Percentiles rank a stretch among this genome's conserved stretches.
Conservation (phyloP, 768 basidiomycete species). For the Boletus subparvulus region DNA sequence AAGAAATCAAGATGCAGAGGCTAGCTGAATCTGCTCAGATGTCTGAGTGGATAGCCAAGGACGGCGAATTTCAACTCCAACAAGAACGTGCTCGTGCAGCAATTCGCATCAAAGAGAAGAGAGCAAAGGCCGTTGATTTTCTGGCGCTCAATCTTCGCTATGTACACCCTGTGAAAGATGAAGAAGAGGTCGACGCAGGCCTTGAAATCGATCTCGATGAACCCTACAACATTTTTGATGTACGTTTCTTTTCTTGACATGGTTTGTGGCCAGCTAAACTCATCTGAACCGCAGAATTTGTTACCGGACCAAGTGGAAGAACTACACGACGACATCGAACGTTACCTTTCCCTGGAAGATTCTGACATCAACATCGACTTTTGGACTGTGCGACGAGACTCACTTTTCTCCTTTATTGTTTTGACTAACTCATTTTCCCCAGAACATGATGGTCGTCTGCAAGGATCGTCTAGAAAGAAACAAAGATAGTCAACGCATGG, state of each 20-base stretch:
- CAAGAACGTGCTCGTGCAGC: constrained; percentile 89
- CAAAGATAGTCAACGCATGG: constrained; percentile 58
- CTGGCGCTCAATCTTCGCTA: constrained; percentile 94
- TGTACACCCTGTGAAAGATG: constrained; percentile 72
- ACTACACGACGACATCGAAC: constrained; percentile 91
- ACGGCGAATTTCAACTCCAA: constrained; percentile 95
- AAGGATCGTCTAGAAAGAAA: constrained; percentile 84
- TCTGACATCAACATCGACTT: constrained; percentile 88
- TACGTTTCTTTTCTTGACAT: constrained; percentile 38
- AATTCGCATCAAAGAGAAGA: constrained; percentile 92
- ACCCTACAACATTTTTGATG: constrained; percentile 96
- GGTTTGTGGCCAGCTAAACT: background rate
- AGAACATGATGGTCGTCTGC: constrained; percentile 99
- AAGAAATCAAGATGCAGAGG: constrained; percentile 85
- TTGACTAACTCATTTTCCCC: constrained; percentile 5
- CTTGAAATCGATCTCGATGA: constrained; percentile 98
- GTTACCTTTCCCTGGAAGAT: constrained; percentile 85
- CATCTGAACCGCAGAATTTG: constrained; percentile 59
- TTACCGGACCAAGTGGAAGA: constrained; percentile 87
- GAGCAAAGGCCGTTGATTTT: constrained; percentile 99
- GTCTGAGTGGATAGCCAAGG: constrained; percentile 97
- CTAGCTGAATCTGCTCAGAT: constrained; percentile 94
- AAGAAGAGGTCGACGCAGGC: constrained; percentile 80
- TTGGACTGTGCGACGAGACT: constrained; percentile 73
- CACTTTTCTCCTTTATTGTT: background rate